Base-by-base conservation (phyloP, 352 stramenopile genomes). In the Globisporangium irregulare region DNA sequence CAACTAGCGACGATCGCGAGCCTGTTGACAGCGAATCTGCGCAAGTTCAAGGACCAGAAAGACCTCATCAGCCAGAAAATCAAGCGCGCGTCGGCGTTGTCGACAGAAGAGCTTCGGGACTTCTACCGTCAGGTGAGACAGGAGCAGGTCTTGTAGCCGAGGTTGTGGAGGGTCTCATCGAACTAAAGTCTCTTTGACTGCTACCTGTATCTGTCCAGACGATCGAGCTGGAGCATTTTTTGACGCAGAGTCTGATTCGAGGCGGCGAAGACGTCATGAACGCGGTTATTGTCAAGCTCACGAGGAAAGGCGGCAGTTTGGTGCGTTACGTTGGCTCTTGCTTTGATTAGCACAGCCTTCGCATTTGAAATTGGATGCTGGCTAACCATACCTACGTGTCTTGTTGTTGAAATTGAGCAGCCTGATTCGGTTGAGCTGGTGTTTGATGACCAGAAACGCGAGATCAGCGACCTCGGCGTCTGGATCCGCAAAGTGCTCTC, bases 261-360 rank as follows among this genome's bases (percentile, higher is more conserved):
- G 77, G 73, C 2, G 86, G 86, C 15, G 84, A 92, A 77, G 82
- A 94, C 75, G 76, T 82, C 29, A 89, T 94, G 77, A 87, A 93
- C 58, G 67, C 51, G 8, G 86, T 93, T 57, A 80, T 87, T 32
- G 70, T 75, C 48, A 75, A 71, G 59, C 59, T 88, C 15, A 72
- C 69, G 9, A 65, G 76, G 15, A 89, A 82, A 54, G 65, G 73
- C 43, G 73, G 70, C 12, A 72, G 67, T 36, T 27, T 81, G 74
- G 86, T 93, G 76, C 20, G 25, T 68, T 1, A 1, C 12, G 27
- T 62, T 56, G 34, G 27, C 15, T 12, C 10, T 46, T 61, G 54
- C 41, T 7, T 27, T 24, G 48, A 4, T 27, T 0, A 27, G 5
- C 48, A 55, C 29, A 32, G 29, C 29, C 29, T 32, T 27, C 27